A percentile compares a stretch with the other conserved stretches of the same genome.
These are phyloP conservation scores for Rugosomyces carneus DNA, from an alignment of 1,284 basidiomycete species.

Conservation along the genomic window DNA sequence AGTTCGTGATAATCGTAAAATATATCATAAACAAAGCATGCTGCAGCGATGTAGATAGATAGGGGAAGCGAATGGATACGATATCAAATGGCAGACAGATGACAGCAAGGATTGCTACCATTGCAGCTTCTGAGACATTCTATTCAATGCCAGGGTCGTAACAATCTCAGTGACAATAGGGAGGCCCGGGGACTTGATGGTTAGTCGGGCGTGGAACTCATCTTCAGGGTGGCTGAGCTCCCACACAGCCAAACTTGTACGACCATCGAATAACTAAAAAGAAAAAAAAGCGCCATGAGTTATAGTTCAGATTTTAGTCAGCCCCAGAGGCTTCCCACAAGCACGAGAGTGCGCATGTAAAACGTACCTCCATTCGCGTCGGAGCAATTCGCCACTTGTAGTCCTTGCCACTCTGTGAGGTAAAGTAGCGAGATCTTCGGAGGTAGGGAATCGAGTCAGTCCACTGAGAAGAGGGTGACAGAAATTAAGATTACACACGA, in stretches of 20 bases:
- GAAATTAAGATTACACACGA: constrained; percentile 31
- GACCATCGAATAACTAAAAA: constrained; percentile 52
- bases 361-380: constrained; percentile 56
- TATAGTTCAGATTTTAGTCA: constrained; percentile 2
- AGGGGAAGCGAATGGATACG: background rate
- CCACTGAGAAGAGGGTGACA: background rate
- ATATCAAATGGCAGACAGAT: background rate
- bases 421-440: constrained; percentile 63
- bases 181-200: constrained; percentile 48
- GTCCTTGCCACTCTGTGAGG: constrained; percentile 55
- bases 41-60: no score
- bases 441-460: background rate
- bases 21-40: constrained; percentile 2
- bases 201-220: constrained; percentile 53
- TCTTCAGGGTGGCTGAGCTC: constrained; percentile 50
- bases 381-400: constrained; percentile 64
- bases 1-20: constrained; percentile 7
- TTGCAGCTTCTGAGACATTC: constrained; percentile 50
- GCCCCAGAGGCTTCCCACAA: background rate
- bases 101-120: constrained; percentile 37
- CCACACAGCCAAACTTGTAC: constrained; percentile 54
- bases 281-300: no score
- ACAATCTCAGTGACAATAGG: constrained; percentile 64
- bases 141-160: constrained; percentile 61
- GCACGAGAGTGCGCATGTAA: constrained; percentile 13